Evolutionary conservation across 2,329 filamentous ascomycete genomes (phyloP), one percentile per base, ranked within the genome.

Genomic region (Paecilomyces niveus): DNA sequence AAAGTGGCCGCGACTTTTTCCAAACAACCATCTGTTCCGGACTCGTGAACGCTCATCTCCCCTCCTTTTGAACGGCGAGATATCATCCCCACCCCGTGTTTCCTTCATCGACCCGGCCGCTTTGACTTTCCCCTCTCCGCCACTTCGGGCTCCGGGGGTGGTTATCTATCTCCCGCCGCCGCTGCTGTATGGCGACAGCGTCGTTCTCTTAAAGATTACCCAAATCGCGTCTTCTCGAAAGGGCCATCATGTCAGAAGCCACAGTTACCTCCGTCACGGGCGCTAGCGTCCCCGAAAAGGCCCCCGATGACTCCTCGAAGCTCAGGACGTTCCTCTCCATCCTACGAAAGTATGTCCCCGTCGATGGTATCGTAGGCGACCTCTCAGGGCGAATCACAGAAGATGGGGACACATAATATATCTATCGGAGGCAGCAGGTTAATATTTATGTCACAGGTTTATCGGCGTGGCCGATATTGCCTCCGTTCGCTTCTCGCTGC

Each of bases 401-500:
- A 45, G 39, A 39, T 11, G 33, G n/a, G 39, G 55, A 57, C 51
- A 58, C 55, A 22, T 45, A 60, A 21, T 61, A 22, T 39, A 24
- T 15, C 21, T 3, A 18, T 45, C 5, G 39, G 39, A 45, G 39
- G 18, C 39, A 45, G 39, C n/a, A 9, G 39, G 39, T 45, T 45
- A 45, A 45, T 55, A 59, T 58, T 60, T 55, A 54, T 61, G 59
- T 61, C 58, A 54, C 74, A 95, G 93, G 74, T 97, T 97, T 76
- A 92, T 97, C 68, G 94, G 94, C 66, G 94, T 99, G 58, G 83
- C 92, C 65, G 94, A 99, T 76, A 94, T 99, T 69, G 94, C 94
- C 59, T 86, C 92, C 58, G 93, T 97, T 62, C 89, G 94, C 66
- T 99, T 99, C 79, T 97, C 93, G 15, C 83, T 99, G 55, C 94